phyloP scores from a whole-genome alignment of 441 rosid species.

The Adansonia gregorii region DNA sequence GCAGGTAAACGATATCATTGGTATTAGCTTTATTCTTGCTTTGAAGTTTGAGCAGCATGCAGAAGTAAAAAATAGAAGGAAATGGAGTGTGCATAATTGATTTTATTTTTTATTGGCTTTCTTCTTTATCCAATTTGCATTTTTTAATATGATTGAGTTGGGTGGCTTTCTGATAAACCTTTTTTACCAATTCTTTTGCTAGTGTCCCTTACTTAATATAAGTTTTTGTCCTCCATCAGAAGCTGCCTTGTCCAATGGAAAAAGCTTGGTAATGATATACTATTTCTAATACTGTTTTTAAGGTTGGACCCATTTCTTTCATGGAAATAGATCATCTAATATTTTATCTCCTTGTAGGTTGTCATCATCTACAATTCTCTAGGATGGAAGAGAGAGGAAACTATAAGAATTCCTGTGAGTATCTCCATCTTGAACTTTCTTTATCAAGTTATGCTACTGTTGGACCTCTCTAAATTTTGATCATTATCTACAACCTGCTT shows the following conservation, averaged over 20 bases:
- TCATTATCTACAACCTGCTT: background rate
- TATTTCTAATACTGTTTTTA: background rate
- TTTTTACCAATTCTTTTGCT: constrained; percentile 37
- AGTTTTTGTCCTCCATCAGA: constrained; percentile 82
- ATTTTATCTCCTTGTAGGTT: constrained; percentile 45
- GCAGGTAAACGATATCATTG: constrained; percentile 56
- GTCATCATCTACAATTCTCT: constrained; percentile 67
- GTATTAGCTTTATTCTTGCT: constrained; percentile 9
- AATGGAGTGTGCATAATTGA: background rate
- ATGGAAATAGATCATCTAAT: constrained; percentile 20
- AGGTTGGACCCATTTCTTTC: constrained; percentile 28
- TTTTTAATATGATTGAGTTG: background rate
- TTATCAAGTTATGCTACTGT: constrained; percentile 3
- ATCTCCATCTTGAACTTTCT: constrained; percentile 22
- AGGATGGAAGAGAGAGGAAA: constrained; percentile 78
- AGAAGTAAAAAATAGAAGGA: background rate
- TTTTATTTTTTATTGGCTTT: background rate
- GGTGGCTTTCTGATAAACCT: constrained; percentile 28
- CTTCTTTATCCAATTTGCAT: constrained; percentile 10
- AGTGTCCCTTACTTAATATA: constrained; percentile 78
- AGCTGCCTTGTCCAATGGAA: constrained; percentile 54
- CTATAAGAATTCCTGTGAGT: constrained; percentile 67
- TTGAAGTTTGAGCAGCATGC: constrained; percentile 5
- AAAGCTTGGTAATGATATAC: constrained; percentile 54
- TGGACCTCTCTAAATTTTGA: background rate